A percentile compares a stretch with the other conserved stretches of the same genome.
phyloP scores from a whole-genome alignment of 371 early-diverging fungal species.

The Mucor ambiguus region DNA sequence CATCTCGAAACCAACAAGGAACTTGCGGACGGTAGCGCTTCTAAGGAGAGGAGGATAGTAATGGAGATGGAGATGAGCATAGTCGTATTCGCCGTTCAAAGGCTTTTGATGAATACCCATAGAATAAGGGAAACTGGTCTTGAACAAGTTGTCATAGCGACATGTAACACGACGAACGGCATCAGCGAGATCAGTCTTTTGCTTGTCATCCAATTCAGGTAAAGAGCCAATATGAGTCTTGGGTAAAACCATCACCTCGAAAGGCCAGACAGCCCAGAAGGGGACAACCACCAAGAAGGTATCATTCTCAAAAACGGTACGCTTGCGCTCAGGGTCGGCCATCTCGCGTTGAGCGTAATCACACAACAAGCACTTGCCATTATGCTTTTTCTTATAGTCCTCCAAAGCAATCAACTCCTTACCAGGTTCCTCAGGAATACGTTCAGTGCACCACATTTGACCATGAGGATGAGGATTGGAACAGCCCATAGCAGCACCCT shows the following conservation, averaged over 20 bases:
- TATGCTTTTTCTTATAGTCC: slow-evolving; percentile 54
- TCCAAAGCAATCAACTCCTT: slow-evolving; percentile 68
- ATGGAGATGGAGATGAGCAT: slow-evolving; percentile 87
- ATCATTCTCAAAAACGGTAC: slow-evolving; percentile 81
- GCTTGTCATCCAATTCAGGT: slow-evolving; percentile 50
- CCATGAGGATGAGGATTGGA: slow-evolving; percentile 94
- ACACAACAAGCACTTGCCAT: slow-evolving; percentile 72
- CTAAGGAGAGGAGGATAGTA: slow-evolving; percentile 94
- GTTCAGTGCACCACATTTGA: slow-evolving; percentile 90
- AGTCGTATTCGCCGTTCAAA: slow-evolving; percentile 46
- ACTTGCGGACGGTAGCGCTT: slow-evolving; percentile 89
- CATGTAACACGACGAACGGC: slow-evolving; percentile 74
- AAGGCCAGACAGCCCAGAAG: slow-evolving; percentile 97
- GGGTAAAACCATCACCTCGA: slow-evolving; percentile 85
- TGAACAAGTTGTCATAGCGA: slow-evolving; percentile 91
- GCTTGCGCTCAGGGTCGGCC: slow-evolving; percentile 49
- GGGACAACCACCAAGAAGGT: slow-evolving; percentile 86
- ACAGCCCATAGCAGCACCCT: slow-evolving; percentile 96
- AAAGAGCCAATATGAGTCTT: slow-evolving; percentile 68
- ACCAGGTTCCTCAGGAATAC: slow-evolving; percentile 78
- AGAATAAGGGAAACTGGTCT: slow-evolving; percentile 93
- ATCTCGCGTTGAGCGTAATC: slow-evolving; percentile 76
- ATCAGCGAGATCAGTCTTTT: slow-evolving; percentile 69
- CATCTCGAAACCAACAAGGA: slow-evolving; percentile 96
- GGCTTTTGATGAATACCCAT: slow-evolving; percentile 94